Conservation (phyloP, 495 filamentous ascomycete genomes). For the Hypoxylon trugodes region DNA sequence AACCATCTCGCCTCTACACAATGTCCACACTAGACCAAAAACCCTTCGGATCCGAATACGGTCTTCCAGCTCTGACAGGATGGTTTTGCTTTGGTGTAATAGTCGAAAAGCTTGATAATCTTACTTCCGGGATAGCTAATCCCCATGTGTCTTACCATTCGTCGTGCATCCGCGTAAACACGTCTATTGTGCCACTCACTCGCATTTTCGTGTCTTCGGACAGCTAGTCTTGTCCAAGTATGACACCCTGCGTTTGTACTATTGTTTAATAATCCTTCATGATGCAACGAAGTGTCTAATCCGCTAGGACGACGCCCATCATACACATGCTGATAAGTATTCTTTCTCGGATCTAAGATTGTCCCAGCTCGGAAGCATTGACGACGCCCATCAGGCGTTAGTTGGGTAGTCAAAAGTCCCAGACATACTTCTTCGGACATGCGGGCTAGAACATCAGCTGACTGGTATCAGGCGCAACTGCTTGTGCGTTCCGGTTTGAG, state of each 20-base stretch:
- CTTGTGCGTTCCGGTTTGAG: too few relatives aligned
- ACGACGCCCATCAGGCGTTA: too few relatives aligned
- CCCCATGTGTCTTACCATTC: conserved; percentile 6
- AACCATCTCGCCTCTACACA: background rate
- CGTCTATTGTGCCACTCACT: background rate
- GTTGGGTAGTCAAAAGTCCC: too few relatives aligned
- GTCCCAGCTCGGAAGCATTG: too few relatives aligned
- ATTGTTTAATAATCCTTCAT: background rate
- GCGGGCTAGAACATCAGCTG: too few relatives aligned
- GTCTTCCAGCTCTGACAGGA: conserved; percentile 1
- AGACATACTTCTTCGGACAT: too few relatives aligned
- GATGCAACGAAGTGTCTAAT: background rate
- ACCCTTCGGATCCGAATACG: too few relatives aligned
- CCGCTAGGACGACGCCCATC: conserved; percentile 6
- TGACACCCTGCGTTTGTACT: background rate
- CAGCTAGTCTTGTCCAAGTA: background rate
- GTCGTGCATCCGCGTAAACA: background rate
- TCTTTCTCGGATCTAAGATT: background rate
- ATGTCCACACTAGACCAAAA: too few relatives aligned
- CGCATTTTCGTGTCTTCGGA: background rate
- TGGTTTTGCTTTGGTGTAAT: background rate
- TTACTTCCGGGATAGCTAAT: background rate
- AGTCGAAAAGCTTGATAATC: background rate
- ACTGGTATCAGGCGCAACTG: too few relatives aligned
- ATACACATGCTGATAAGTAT: background rate